These are phyloP conservation scores for Talaromyces albobiverticillius DNA, from an alignment of 2,329 filamentous ascomycete genomes.

Conservation along the genomic window DNA sequence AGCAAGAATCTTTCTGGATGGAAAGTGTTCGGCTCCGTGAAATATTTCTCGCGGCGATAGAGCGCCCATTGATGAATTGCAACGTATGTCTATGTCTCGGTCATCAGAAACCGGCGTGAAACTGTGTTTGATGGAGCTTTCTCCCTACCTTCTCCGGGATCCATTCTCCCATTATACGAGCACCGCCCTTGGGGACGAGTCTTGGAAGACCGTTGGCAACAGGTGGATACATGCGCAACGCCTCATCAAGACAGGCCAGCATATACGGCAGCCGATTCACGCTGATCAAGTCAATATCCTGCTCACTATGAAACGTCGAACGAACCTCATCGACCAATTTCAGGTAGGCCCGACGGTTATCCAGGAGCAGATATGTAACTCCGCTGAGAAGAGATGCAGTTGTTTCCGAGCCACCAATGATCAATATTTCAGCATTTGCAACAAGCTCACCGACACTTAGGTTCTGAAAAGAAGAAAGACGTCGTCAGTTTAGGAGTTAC, in stretches of 20 bases:
- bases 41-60: constrained; percentile 46
- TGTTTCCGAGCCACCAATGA: constrained; percentile 33
- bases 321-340: constrained; percentile 42
- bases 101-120: neutral
- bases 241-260: constrained; percentile 42
- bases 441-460: constrained; percentile 3
- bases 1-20: constrained; percentile 46
- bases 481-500: constrained; percentile 30
- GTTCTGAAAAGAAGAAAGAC: constrained; percentile 27
- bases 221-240: constrained; percentile 42
- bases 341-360: constrained; percentile 27
- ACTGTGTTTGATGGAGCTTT: neutral
- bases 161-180: constrained; percentile 19
- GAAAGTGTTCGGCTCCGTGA: constrained; percentile 45
- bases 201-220: constrained; percentile 23
- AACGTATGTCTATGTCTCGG: constrained; percentile 36
- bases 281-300: constrained; percentile 39
- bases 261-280: constrained; percentile 37
- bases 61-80: constrained; percentile 46
- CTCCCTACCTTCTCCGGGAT: constrained; percentile 21
- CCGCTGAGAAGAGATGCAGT: constrained; percentile 46
- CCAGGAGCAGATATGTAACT: constrained; percentile 40
- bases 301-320: constrained; percentile 29
- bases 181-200: constrained; percentile 19
- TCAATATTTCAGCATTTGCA: constrained; percentile 2